Percentiles rank a stretch among this genome's conserved stretches.
Evolutionary conservation across 495 filamentous ascomycete genomes (phyloP).

Genomic region (Xylaria intraflava): DNA sequence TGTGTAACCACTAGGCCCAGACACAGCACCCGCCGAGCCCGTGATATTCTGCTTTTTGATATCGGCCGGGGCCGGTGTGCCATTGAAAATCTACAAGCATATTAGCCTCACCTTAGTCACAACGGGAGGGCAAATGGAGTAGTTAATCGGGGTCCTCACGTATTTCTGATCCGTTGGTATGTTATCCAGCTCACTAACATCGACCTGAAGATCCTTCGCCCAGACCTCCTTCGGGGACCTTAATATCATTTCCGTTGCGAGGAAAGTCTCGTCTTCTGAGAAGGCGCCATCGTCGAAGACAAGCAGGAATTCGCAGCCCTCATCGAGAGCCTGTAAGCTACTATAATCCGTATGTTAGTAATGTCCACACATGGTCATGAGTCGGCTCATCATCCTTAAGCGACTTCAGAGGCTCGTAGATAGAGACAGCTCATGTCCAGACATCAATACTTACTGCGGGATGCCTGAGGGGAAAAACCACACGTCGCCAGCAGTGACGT

Average conservation of each 20-base stretch:
- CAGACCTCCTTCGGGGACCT: conserved; percentile 57
- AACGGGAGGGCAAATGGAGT: neutral
- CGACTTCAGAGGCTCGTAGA: too few species aligned
- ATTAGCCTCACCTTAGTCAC: neutral
- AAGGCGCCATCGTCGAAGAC: conserved; percentile 66
- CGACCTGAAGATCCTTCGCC: conserved; percentile 55
- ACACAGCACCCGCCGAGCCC: conserved; percentile 50
- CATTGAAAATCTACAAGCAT: conserved; percentile 51
- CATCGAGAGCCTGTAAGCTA: conserved; percentile 57
- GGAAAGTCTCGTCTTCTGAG: conserved; percentile 62
- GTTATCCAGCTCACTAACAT: conserved; percentile 49
- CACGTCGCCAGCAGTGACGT: conserved; percentile 59
- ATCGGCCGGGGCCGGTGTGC: conserved; percentile 53
- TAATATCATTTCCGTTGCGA: conserved; percentile 57
- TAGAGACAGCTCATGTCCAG: too few species aligned
- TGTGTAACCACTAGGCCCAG: conserved; percentile 48
- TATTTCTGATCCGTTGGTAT: conserved; percentile 56
- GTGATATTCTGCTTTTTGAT: conserved; percentile 58
- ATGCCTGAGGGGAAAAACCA: conserved; percentile 65
- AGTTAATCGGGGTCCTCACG: too few species aligned
- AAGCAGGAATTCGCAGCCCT: conserved; percentile 62
- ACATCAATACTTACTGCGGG: conserved; percentile 40
- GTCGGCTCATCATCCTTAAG: too few species aligned
- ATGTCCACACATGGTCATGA: too few species aligned
- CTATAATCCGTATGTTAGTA: neutral